Base-by-base conservation (phyloP, 2,329 filamentous ascomycete genomes). In the Chaetomiaceae sp. region DNA sequence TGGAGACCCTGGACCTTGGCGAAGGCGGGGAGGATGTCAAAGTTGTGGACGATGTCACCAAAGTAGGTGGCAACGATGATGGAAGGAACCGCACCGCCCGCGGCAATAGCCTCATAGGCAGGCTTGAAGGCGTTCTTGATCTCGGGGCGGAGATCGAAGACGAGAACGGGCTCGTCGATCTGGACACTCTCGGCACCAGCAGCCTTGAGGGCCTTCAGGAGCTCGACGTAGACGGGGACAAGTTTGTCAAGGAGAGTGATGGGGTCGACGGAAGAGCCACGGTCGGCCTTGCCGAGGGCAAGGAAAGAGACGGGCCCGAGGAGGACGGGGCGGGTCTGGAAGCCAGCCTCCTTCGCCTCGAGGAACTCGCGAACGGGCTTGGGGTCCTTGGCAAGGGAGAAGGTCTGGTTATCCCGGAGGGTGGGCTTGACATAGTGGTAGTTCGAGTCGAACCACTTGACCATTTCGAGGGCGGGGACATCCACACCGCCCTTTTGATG, bases 351-450 rank as follows among this genome's bases (percentile, higher is more conserved):
- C 86, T 99, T 97, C 70, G 94, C 94, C 83, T 99, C 94, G 66
- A 87, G 81, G 84, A 94, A 99, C 75, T 99, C 89, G 65, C 73
- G 79, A 62, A 99, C 89, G 65, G 94, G 90, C 87, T 99, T 99
- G 73, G 94, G 90, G 74, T 86, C 86, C 65, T 82, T 76, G 58
- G 80, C 75, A 59, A 99, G 89, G 77, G 87, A 91, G 86, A 99
- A 99, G 69, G 82, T 86, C 84, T 99, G 94, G 82, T 89, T 87
- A 78, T 96, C 86, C 77, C 96, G 90, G 64, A 99, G 84, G 59
- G 94, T 96, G 61, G 94, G 94, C 86, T 97, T 97, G 78, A 97
- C 94, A 75, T 99, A 99, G 84, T 97, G 94, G 86, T 99, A 99
- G 87, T 99, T 99, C 63, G 90, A 96, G 82, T 99, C 94, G 72